Conservation (phyloP, 768 basidiomycete genomes). For the Gautieria morchelliformis region DNA sequence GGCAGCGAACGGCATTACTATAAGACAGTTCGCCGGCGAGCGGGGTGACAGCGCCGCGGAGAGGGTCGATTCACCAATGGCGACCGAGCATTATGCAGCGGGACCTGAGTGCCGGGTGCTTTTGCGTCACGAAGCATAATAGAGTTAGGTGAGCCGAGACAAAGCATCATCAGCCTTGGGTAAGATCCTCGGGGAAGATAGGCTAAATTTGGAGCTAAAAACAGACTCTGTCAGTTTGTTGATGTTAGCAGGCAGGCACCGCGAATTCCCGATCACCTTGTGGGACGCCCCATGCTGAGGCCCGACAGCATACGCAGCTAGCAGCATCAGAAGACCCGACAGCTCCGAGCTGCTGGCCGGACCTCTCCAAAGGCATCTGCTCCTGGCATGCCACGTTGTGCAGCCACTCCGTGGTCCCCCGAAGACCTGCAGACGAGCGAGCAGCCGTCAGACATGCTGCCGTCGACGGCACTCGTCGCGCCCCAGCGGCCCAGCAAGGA, state of each 20-base stretch:
- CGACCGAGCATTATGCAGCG: neutral
- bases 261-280: neutral
- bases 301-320: neutral
- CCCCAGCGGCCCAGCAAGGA: neutral
- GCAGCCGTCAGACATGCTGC: no score
- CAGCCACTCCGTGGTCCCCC: neutral
- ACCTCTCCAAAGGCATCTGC: no score
- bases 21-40: neutral
- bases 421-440: neutral
- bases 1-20: neutral
- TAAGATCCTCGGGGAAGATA: neutral
- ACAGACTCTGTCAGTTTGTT: neutral
- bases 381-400: neutral
- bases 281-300: neutral
- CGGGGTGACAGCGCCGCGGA: neutral
- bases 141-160: neutral
- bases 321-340: neutral
- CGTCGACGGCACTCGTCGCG: no score
- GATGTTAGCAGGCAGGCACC: neutral
- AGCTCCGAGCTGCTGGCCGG: neutral
- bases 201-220: neutral
- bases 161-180: neutral
- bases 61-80: neutral
- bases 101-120: no score
- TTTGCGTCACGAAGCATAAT: neutral